These are phyloP conservation scores for Novymonas esmeraldas DNA, from an alignment of 208 protist species.

Conservation along the genomic window DNA sequence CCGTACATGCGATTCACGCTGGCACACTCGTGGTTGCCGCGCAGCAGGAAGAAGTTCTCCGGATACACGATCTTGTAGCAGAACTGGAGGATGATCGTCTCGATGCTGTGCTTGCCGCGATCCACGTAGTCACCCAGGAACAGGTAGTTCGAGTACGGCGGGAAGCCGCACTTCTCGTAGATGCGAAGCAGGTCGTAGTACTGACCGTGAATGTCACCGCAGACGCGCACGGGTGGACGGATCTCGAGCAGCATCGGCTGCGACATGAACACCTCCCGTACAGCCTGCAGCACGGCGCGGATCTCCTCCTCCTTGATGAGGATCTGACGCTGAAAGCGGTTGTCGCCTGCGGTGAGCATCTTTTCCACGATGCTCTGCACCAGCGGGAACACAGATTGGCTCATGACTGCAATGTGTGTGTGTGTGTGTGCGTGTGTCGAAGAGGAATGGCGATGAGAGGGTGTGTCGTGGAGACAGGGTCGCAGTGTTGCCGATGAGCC, in stretches of 20 bases:
- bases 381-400: constrained; percentile 4
- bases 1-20: constrained; percentile 98
- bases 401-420: no score
- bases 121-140: no score
- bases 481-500: no score
- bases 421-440: no score
- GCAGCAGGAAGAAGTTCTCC: constrained; percentile 97
- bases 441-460: no score
- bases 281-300: no score
- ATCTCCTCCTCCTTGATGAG: constrained; percentile 74
- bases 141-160: no score
- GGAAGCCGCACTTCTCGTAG: no score
- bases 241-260: constrained; percentile 87
- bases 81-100: constrained; percentile 90
- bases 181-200: no score
- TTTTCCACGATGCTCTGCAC: constrained; percentile 23
- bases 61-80: constrained; percentile 97
- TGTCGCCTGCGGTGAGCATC: constrained; percentile 16
- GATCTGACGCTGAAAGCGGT: constrained; percentile 45
- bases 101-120: no score
- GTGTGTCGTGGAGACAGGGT: no score
- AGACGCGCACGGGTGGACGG: constrained; percentile 70
- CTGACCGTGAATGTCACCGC: no score
- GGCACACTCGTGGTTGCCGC: constrained; percentile 99
- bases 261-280: constrained; percentile 81